Conservation (phyloP, 2,329 filamentous ascomycete species). For the Aspergillus novofumigatus region DNA sequence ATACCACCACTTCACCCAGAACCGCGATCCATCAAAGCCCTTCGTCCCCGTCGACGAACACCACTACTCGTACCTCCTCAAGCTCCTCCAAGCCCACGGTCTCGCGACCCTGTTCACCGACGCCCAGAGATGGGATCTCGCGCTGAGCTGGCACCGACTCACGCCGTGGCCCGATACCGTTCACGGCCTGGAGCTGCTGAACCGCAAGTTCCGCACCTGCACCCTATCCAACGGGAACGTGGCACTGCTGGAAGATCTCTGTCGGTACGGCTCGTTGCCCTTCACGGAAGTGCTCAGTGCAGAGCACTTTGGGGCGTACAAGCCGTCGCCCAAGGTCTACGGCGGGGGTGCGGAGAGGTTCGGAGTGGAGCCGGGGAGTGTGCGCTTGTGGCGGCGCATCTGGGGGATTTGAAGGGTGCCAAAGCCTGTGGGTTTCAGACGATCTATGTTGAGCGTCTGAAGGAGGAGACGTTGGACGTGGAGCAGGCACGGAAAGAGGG, state of each 20-base stretch:
- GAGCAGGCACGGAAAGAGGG: constrained; percentile 50
- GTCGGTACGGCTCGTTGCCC: constrained; percentile 53
- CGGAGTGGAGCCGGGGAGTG: constrained; percentile 57
- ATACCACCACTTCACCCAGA: constrained; percentile 60
- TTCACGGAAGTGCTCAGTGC: constrained; percentile 63
- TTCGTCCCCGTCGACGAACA: constrained; percentile 73
- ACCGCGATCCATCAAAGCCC: constrained; percentile 31
- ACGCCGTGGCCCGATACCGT: constrained; percentile 63
- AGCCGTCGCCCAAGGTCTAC: constrained; percentile 66
- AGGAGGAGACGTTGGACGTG: constrained; percentile 62
- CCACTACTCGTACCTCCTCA: constrained; percentile 59
- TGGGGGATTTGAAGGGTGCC: constrained; percentile 65
- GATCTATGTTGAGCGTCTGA: constrained; percentile 66
- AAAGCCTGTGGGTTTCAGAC: constrained; percentile 62
- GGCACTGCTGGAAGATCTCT: constrained; percentile 62
- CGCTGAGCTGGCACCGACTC: constrained; percentile 68
- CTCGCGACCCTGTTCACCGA: constrained; percentile 59
- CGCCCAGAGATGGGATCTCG: constrained; percentile 57
- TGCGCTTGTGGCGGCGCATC: constrained; percentile 73
- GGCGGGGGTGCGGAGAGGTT: constrained; percentile 61
- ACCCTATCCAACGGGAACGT: constrained; percentile 74
- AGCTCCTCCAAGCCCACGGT: constrained; percentile 54
- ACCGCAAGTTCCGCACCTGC: constrained; percentile 54
- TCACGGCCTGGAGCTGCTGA: constrained; percentile 54
- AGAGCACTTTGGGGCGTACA: constrained; percentile 70